Evolutionary conservation across 2,329 filamentous ascomycete species (phyloP).

Genomic region (Cladosporium sp.): DNA sequence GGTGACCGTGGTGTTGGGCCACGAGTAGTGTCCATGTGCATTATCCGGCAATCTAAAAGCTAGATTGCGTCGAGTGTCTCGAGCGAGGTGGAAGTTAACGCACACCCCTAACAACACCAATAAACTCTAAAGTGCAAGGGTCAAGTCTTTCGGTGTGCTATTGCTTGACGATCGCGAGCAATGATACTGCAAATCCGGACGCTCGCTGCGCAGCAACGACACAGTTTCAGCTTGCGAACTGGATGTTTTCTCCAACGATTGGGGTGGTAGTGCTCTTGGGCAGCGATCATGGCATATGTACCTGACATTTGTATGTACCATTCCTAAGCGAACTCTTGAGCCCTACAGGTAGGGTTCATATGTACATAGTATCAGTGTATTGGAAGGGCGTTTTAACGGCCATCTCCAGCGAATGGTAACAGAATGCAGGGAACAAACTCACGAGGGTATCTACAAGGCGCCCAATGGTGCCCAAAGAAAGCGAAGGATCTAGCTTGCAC

Average conservation of each 20-base stretch:
- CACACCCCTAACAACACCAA: not conserved
- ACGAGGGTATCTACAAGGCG: not conserved
- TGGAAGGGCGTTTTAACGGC: not conserved
- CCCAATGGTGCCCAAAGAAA: not conserved
- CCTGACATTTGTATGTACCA: not conserved
- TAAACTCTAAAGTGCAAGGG: not conserved
- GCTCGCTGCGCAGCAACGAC: not conserved
- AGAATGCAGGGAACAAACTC: not conserved
- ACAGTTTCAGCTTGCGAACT: not conserved
- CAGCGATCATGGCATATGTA: too few species aligned
- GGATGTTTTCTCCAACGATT: not conserved
- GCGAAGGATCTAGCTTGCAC: not conserved
- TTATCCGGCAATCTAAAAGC: constrained; percentile 1
- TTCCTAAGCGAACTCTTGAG: not conserved
- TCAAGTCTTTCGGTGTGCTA: not conserved
- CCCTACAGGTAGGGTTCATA: not conserved
- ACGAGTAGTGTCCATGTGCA: not conserved
- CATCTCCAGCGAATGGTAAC: not conserved
- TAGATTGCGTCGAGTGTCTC: not conserved
- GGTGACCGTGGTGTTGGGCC: too few species aligned
- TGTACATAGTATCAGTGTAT: not conserved
- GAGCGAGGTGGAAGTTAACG: not conserved
- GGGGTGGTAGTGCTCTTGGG: not conserved
- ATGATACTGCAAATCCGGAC: not conserved
- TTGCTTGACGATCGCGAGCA: not conserved